Evolutionary conservation across 169 alveolate genomes (phyloP).

Genomic region (Cyclospora cayetanensis): DNA sequence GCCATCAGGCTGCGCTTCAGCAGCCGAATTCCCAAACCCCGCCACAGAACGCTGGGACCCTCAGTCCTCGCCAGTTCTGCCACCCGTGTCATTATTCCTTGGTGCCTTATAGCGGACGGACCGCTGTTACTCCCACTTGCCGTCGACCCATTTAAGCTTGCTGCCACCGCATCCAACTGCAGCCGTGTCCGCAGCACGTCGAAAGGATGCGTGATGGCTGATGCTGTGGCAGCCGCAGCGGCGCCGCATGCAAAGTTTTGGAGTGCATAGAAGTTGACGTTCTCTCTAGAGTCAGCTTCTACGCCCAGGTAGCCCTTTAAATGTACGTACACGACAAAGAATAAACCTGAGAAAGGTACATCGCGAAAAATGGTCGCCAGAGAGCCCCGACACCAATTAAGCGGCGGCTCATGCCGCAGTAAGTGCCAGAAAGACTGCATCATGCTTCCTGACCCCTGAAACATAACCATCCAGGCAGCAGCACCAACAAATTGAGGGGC

Average conservation of each 20-base stretch:
- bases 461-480: not conserved
- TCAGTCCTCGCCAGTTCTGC: constrained; percentile 53
- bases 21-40: constrained; percentile 73
- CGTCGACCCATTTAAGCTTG: not conserved
- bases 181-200: constrained; percentile 76
- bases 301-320: constrained; percentile 20
- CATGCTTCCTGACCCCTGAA: constrained; percentile 50
- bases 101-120: not conserved
- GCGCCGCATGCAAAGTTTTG: constrained; percentile 75
- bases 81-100: constrained; percentile 25
- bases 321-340: constrained; percentile 46
- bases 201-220: constrained; percentile 76
- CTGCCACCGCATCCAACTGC: constrained; percentile 72
- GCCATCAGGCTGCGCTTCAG: constrained; percentile 71
- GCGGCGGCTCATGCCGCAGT: constrained; percentile 67
- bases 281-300: constrained; percentile 44
- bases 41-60: constrained; percentile 69
- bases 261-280: constrained; percentile 29
- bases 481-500: not conserved
- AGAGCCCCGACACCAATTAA: constrained; percentile 62
- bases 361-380: constrained; percentile 72
- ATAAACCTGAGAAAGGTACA: constrained; percentile 71
- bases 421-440: not conserved
- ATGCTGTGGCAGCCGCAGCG: constrained; percentile 72
- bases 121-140: not conserved